These are phyloP conservation scores for Phyllosticta citrichinensis DNA, from an alignment of 2,329 filamentous ascomycete species.

Conservation along the genomic window DNA sequence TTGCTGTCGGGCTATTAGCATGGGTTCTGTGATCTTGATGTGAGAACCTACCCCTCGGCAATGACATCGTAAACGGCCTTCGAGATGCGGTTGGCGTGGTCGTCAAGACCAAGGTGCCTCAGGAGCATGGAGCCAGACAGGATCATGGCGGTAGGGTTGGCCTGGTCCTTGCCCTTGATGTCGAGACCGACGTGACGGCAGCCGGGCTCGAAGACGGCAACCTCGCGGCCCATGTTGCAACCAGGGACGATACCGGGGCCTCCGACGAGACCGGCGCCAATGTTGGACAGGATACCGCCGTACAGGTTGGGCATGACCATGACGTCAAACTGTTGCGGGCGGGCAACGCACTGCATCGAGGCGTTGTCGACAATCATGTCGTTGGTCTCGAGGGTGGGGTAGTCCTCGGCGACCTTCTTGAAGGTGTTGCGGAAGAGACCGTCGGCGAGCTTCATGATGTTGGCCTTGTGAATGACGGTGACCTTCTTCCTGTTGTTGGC, in stretches of 20 bases:
- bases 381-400: slow-evolving; percentile 88
- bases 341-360: slow-evolving; percentile 96
- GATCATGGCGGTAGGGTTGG: slow-evolving; percentile 92
- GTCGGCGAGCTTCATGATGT: slow-evolving; percentile 99
- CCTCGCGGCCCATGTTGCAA: slow-evolving; percentile 98
- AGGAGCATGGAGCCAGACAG: slow-evolving; percentile 95
- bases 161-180: slow-evolving; percentile 99
- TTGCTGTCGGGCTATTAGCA: slow-evolving; percentile 48
- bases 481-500: slow-evolving; percentile 99
- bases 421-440: slow-evolving; percentile 98
- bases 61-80: slow-evolving; percentile 77
- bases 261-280: slow-evolving; percentile 91
- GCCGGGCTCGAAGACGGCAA: slow-evolving; percentile 96
- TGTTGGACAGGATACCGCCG: slow-evolving; percentile 97
- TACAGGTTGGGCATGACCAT: slow-evolving; percentile 99
- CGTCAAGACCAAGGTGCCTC: slow-evolving; percentile 91
- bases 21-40: neutral
- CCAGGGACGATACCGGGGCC: slow-evolving; percentile 94
- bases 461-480: slow-evolving; percentile 99
- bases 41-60: slow-evolving; percentile 65
- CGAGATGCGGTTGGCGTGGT: slow-evolving; percentile 97
- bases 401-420: slow-evolving; percentile 86
- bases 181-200: slow-evolving; percentile 99
- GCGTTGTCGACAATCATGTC: slow-evolving; percentile 99
- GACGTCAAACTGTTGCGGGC: slow-evolving; percentile 97